Evolutionary conservation across 1,284 basidiomycete genomes (phyloP), one percentile per base, ranked within the genome.

Genomic region (Microbotryum scabiosae): DNA sequence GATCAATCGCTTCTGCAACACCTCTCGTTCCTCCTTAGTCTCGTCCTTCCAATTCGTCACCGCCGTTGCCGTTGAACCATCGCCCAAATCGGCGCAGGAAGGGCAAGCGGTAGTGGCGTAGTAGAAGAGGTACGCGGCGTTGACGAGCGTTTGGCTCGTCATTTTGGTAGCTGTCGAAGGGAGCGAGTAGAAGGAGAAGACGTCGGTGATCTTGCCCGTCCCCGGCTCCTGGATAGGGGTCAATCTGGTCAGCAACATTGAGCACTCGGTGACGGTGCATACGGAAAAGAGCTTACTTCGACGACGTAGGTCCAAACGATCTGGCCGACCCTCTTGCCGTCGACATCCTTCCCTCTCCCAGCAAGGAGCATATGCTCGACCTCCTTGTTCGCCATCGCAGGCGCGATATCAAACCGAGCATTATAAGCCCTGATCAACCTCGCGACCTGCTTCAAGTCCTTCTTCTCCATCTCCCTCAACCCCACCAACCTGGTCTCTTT

Each of bases 221-320:
- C 82, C 77, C 0, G 87, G 86, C 74, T 97, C 82, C 90, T 97
- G 62, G 8, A 60, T 8, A 14, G 14, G 12, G 32, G 28, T 28
- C 14, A 28, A 54, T 18, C 26, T 44, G 23, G 41, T 18, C 20
- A 28, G 18, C 9, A 45, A 9, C 2, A 23, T 20, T 16, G 23
- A n/a, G 41, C n/a, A 5, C 32, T 28, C 18, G 18, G 5, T n/a
- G 41, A 45, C 47, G 18, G 18, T 20, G 4, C 28, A 23, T 0
- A 16, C n/a, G 45, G 23, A 16, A 26, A 18, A 41, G 41, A 23
- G 6, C 79, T 64, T 70, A 90, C 91, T 81, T 97, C 93, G 45
- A 97, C 87, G 41, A 99, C 94, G 72, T 96, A 98, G 4, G 88
- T 82, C 94, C 94, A 98, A 1, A 89, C 86, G 45, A 98, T 94